phyloP scores from a whole-genome alignment of 768 basidiomycete genomes.

The Clitopilus passeckerianus region DNA sequence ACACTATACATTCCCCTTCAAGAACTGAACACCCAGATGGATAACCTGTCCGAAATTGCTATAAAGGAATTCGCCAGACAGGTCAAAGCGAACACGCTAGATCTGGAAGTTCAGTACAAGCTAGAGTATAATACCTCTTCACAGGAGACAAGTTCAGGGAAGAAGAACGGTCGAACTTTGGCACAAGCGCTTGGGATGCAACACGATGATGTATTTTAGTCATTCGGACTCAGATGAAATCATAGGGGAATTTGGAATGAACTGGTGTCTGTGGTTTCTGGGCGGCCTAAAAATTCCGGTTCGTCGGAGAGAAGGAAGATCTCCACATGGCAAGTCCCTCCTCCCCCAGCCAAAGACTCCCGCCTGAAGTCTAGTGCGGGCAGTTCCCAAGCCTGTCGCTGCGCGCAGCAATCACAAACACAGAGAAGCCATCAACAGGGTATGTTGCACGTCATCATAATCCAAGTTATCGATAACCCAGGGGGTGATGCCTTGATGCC shows the following conservation, averaged over 20 bases:
- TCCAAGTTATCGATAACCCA: too few relatives aligned
- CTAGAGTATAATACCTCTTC: neutral
- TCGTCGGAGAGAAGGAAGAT: neutral
- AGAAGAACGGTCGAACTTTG: too few relatives aligned
- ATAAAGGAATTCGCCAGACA: conserved; percentile 27
- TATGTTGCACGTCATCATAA: too few relatives aligned
- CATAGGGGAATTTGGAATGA: neutral
- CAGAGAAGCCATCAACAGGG: neutral
- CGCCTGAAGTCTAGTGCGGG: neutral
- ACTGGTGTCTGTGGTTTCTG: conserved; percentile 2
- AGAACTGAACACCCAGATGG: conserved; percentile 24
- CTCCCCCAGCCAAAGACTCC: neutral
- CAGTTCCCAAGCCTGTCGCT: neutral
- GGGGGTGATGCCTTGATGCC: too few relatives aligned
- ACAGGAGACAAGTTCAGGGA: neutral
- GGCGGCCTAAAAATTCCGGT: neutral
- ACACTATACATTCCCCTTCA: conserved; percentile 15
- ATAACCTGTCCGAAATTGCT: conserved; percentile 28
- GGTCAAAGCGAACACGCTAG: conserved; percentile 15
- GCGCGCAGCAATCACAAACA: neutral
- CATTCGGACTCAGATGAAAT: neutral
- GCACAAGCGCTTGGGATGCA: too few relatives aligned
- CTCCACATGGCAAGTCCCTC: neutral
- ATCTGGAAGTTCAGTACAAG: conserved; percentile 15
- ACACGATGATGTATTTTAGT: too few relatives aligned